phyloP scores from a whole-genome alignment of 176 grass and related monocot genomes.

The Triticum turgidum region DNA sequence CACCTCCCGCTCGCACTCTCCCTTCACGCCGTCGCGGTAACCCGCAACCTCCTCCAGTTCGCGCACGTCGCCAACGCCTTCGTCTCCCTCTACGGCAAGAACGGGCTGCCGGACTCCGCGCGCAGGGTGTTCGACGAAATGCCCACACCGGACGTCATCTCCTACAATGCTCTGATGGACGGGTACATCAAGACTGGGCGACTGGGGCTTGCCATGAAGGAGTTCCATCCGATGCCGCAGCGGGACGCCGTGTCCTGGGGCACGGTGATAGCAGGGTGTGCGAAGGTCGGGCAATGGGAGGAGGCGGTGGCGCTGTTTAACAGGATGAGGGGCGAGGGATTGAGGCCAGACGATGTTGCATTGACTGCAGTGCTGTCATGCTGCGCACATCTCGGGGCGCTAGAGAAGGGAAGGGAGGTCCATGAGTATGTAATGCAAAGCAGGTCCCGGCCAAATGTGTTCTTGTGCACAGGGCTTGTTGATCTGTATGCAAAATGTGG shows the following conservation, averaged over 20 bases:
- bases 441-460: slow-evolving; percentile 39
- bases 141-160: slow-evolving; percentile 33
- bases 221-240: slow-evolving; percentile 46
- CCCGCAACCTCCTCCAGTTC: slow-evolving; percentile 36
- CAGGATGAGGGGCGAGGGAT: slow-evolving; percentile 32
- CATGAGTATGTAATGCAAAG: slow-evolving; percentile 46
- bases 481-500: slow-evolving; percentile 69
- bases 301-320: slow-evolving; percentile 47
- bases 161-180: slow-evolving; percentile 46
- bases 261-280: slow-evolving; percentile 35
- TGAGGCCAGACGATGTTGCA: slow-evolving; percentile 46
- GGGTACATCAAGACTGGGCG: slow-evolving; percentile 32
- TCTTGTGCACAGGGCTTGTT: slow-evolving; percentile 49
- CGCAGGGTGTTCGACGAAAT: slow-evolving; percentile 46
- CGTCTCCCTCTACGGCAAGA: slow-evolving; percentile 43
- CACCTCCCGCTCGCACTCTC: slow-evolving; percentile 47
- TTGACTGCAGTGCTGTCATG: slow-evolving; percentile 52
- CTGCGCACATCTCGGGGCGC: slow-evolving; percentile 52
- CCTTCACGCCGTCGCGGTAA: slow-evolving; percentile 29
- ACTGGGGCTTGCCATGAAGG: slow-evolving; percentile 10
- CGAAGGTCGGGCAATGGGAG: slow-evolving; percentile 1
- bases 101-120: slow-evolving; percentile 29
- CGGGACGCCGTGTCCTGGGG: slow-evolving; percentile 63
- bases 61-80: slow-evolving; percentile 50
- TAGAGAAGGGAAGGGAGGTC: slow-evolving; percentile 49